Evolutionary conservation across 352 stramenopile species (phyloP).

Genomic region (Phytophthora europaea): DNA sequence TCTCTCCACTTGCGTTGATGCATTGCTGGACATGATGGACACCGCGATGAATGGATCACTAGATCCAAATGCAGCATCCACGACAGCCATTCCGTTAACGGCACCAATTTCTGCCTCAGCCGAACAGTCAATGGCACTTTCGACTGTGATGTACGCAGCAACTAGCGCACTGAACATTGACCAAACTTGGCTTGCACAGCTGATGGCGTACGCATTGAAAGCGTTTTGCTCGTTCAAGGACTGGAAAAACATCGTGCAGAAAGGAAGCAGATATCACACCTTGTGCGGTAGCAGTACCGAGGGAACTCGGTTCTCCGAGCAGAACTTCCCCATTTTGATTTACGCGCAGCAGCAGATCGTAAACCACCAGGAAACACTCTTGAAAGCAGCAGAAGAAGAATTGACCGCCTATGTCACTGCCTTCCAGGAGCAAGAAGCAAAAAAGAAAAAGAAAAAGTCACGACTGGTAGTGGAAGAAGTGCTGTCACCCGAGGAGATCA

Average conservation of each 20-base stretch:
- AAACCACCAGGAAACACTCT: slow-evolving; percentile 32
- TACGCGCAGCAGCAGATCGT: slow-evolving; percentile 78
- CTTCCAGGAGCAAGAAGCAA: slow-evolving; percentile 71
- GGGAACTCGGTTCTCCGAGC: slow-evolving; percentile 66
- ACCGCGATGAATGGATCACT: slow-evolving; percentile 8
- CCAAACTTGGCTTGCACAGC: slow-evolving; percentile 54
- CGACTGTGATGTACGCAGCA: slow-evolving; percentile 44
- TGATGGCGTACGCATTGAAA: slow-evolving; percentile 55
- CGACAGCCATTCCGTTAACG: not conserved
- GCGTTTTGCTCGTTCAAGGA: slow-evolving; percentile 41
- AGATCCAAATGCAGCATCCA: slow-evolving; percentile 8
- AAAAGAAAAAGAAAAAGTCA: slow-evolving; percentile 90
- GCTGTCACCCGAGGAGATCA: slow-evolving; percentile 66
- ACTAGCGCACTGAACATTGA: slow-evolving; percentile 51
- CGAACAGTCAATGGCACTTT: slow-evolving; percentile 41
- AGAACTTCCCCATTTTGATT: slow-evolving; percentile 63
- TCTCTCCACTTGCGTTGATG: slow-evolving; percentile 46
- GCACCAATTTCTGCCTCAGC: not conserved
- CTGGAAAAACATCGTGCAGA: slow-evolving; percentile 69
- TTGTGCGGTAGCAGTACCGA: slow-evolving; percentile 42
- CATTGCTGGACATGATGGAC: slow-evolving; percentile 74
- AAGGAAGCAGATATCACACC: slow-evolving; percentile 63
- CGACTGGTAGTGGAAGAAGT: slow-evolving; percentile 78
- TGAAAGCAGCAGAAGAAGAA: slow-evolving; percentile 44
- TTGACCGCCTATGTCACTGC: slow-evolving; percentile 47